Base-by-base conservation (phyloP, 148 eudicot genomes). In the Spergularia bocconei region DNA sequence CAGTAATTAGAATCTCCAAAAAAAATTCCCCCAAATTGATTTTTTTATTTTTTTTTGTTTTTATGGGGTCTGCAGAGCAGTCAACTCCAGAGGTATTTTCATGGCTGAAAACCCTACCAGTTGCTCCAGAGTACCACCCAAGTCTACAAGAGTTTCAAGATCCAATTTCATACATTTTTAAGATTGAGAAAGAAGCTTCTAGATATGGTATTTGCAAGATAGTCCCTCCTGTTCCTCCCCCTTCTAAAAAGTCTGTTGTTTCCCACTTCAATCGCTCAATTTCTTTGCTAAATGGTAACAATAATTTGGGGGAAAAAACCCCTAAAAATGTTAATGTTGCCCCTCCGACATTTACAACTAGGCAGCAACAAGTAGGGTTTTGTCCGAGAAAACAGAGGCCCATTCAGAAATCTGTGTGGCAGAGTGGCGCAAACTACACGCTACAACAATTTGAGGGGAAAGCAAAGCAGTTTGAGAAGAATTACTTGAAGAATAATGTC, bases 111-210 rank as follows among this genome's bases (percentile, higher is more conserved):
- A 83, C 88, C 78, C 87, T 95, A 85, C 93, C 99, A 9, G n/a
- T 84, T 38, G 99, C 99, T 5, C 99, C 99, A 52, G 99, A 91
- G 72, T 95, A 87, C 59, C 92, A 91, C 77, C 99, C 99, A 53
- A 89, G 91, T 52, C 75, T 92, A 38, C 89, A 88, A 41, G 99
- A 95, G 79, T 95, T 95, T 75, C 87, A 89, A 83, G 99, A 95
- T 86, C 99, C 99, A 64, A 95, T 95, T 78, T 82, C 91, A 0
- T 95, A 92, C 87, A 91, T 94, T 72, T 92, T 86, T 78, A 95
- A 92, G 82, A 95, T 95, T 79, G 99, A 95, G 56, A 84, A 85
- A 13, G 92, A 95, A 69, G 99, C 99, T 25, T 89, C 97, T 4
- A 79, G 82, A 60, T 95, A 54, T 79, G 99, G 99, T 1, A 95